Evolutionary conservation across 371 early-diverging fungal species (phyloP), one percentile per base, ranked within the genome.

Genomic region (Blastocladiella emersonii): DNA sequence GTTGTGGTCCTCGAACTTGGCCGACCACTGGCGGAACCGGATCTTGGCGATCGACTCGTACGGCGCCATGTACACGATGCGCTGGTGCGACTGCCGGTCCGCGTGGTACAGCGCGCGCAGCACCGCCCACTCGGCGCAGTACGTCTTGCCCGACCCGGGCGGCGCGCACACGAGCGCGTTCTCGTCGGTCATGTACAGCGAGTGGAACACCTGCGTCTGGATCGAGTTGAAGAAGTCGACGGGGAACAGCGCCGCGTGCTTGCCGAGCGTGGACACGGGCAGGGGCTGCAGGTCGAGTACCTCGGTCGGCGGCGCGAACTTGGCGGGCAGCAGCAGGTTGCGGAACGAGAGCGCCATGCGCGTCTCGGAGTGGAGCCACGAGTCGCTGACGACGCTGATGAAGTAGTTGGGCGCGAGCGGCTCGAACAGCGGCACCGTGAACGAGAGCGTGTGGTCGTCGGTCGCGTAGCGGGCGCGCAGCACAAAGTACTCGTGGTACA

Each of bases 111-210:
- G 48, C 41, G 48, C 44, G 34, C 39, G 61, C 19, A 61, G 70
- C 66, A 98, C 73, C 5, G 98, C 96, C 74, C 97, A 88, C 74
- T 97, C 96, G 35, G 95, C 99, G 62, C 91, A 88, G 30, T 95
- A 82, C 4, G 98, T 96, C 80, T 99, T 98, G 51, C 99, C 99
- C 51, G 87, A 81, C 25, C 99, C 98, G 21, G 97, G 87, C 27
- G 99, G 92, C 2, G 99, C 97, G 55, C 92, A 95, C 57, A 99
- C 77, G 60, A 99, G 87, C 6, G 87, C 83, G 68, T 93, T 98
- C 39, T 92, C 91, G 65, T 95, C 91, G 12, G 85, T 79, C 13
- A 83, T 81, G 75, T 95, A 98, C 43, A 97, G 76, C 1, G 93
- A 72, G 68, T 95, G 83, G 78, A 95, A 97, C 2, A 90, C 87